These are phyloP conservation scores for Lyophyllum shimeji DNA, from an alignment of 768 basidiomycete genomes.

Conservation along the genomic window DNA sequence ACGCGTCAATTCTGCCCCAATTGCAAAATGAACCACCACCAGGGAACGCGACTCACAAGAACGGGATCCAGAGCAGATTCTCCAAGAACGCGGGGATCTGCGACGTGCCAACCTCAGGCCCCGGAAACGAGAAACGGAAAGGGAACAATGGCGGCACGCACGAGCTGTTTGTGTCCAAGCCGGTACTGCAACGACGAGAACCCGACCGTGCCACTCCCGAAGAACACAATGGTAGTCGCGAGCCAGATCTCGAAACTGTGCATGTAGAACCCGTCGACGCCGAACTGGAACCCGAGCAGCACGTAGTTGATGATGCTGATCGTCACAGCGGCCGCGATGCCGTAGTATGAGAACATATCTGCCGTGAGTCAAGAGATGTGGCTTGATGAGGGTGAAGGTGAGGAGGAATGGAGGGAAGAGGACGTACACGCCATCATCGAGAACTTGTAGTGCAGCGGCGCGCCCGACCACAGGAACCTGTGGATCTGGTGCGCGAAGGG, in stretches of 20 bases:
- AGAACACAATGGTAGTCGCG: constrained; percentile 75
- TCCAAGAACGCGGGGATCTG: constrained; percentile 50
- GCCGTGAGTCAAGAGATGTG: neutral
- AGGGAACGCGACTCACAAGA: constrained; percentile 56
- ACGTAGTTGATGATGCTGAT: constrained; percentile 74
- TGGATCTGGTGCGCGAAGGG: constrained; percentile 79
- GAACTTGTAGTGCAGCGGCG: constrained; percentile 82
- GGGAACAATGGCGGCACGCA: constrained; percentile 26
- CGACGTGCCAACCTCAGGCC: neutral
- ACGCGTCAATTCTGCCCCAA: too few relatives aligned
- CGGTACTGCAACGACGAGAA: constrained; percentile 75
- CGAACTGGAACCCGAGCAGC: constrained; percentile 70
- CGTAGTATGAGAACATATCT: constrained; percentile 62
- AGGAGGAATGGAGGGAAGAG: neutral
- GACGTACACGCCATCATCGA: constrained; percentile 67
- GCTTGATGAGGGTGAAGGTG: neutral
- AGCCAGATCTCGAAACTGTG: constrained; percentile 82
- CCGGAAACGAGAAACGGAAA: neutral
- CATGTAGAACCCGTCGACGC: constrained; percentile 75
- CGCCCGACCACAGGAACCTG: constrained; percentile 69
- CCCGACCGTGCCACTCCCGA: constrained; percentile 69
- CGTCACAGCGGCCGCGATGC: constrained; percentile 67
- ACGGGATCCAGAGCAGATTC: constrained; percentile 68
- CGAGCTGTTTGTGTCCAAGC: constrained; percentile 53
- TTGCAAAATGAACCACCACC: neutral